phyloP scores from a whole-genome alignment of 257 asterid genomes.

The Dorcoceras hygrometricum region DNA sequence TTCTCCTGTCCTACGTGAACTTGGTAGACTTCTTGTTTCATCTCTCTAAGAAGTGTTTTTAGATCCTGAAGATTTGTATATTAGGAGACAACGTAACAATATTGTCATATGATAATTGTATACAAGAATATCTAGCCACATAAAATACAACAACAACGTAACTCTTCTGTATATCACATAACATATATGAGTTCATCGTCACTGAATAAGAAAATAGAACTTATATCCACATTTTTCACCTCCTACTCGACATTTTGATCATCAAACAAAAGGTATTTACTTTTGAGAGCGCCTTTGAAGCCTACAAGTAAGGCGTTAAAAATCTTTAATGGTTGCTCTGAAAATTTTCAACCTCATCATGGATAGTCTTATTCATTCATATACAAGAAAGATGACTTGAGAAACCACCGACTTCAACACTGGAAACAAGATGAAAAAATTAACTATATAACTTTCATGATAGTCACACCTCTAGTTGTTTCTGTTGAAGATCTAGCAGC shows the following conservation, averaged over 20 bases:
- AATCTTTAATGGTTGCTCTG: background rate
- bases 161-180: constrained; percentile 5
- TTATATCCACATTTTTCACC: constrained; percentile 12
- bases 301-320: constrained; percentile 1
- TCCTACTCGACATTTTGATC: background rate
- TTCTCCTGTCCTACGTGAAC: constrained; percentile 59
- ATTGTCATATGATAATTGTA: background rate
- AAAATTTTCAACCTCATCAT: constrained; percentile 11
- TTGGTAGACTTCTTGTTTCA: constrained; percentile 51
- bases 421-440: constrained; percentile 1
- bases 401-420: constrained; percentile 1
- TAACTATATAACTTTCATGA: background rate
- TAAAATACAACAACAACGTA: constrained; percentile 1
- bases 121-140: constrained; percentile 4
- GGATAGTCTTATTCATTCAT: constrained; percentile 3
- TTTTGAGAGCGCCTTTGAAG: background rate
- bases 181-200: background rate
- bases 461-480: constrained; percentile 59
- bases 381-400: constrained; percentile 1
- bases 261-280: too few species aligned
- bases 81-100: background rate
- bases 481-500: constrained; percentile 56
- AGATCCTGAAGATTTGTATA: constrained; percentile 53
- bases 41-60: constrained; percentile 49
- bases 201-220: background rate